A percentile compares a stretch with the other conserved stretches of the same genome.
Evolutionary conservation across 108 stramenopile genomes (phyloP).

Genomic region (Nitzschia putrida): DNA sequence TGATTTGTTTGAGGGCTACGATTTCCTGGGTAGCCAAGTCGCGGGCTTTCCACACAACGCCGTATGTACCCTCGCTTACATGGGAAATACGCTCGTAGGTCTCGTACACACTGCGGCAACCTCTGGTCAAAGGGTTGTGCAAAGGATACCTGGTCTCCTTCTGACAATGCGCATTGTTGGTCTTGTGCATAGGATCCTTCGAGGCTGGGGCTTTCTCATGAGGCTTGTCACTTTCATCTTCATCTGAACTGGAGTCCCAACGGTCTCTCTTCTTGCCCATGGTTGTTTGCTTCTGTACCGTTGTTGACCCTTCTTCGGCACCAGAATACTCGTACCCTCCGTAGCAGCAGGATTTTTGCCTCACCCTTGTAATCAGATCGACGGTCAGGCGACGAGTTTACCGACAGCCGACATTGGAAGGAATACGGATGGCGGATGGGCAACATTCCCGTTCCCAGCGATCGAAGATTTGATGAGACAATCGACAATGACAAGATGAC

Average conservation of each 20-base stretch:
- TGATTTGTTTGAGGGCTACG: slow-evolving; percentile 93
- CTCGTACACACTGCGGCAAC: slow-evolving; percentile 86
- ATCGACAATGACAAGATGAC: too few relatives aligned
- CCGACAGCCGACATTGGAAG: too few relatives aligned
- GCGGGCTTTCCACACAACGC: slow-evolving; percentile 92
- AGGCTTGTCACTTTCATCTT: slow-evolving; percentile 19
- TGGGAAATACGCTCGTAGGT: slow-evolving; percentile 80
- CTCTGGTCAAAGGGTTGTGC: slow-evolving; percentile 82
- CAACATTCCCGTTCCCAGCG: too few relatives aligned
- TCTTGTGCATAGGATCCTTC: not conserved
- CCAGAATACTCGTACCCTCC: too few relatives aligned
- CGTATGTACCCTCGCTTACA: slow-evolving; percentile 93
- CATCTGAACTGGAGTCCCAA: slow-evolving; percentile 48
- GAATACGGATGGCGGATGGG: too few relatives aligned
- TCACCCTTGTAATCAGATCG: too few relatives aligned
- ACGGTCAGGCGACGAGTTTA: too few relatives aligned
- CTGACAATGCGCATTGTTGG: not conserved
- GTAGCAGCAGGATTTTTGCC: too few relatives aligned
- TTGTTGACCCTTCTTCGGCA: too few relatives aligned
- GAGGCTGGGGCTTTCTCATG: not conserved
- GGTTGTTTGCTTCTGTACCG: not conserved
- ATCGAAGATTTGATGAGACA: too few relatives aligned
- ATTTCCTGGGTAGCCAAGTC: slow-evolving; percentile 76
- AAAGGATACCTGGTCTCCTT: slow-evolving; percentile 19
- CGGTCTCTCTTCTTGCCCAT: slow-evolving; percentile 37